Conservation (phyloP, 139 green algal genomes). For the Gonium pectorale region DNA sequence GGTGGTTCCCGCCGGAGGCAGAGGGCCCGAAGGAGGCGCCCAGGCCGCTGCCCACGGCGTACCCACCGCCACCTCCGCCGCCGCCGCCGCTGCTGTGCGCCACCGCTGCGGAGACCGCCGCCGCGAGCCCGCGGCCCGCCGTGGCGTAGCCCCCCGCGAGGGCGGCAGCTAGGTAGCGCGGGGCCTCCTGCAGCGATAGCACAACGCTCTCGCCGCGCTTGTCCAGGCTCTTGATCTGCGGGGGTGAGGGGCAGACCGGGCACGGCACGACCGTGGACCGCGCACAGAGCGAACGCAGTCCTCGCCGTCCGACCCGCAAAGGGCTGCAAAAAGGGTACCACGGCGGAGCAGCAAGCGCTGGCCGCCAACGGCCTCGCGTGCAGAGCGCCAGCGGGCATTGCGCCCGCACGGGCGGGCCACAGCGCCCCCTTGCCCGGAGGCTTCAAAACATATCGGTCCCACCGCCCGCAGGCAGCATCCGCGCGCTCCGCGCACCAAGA, state of each 20-base stretch:
- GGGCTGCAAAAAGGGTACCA: too few relatives aligned
- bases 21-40: neutral
- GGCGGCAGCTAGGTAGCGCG: constrained; percentile 16
- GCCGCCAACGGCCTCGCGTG: too few relatives aligned
- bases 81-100: neutral
- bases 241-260: neutral
- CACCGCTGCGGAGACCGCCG: neutral
- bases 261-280: neutral
- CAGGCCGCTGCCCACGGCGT: too few relatives aligned
- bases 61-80: neutral
- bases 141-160: neutral
- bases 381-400: too few relatives aligned
- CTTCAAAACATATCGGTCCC: too few relatives aligned
- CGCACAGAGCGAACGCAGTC: too few relatives aligned
- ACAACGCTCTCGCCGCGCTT: neutral
- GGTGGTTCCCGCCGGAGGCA: neutral
- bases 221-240: constrained; percentile 36
- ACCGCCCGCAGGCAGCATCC: too few relatives aligned
- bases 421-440: too few relatives aligned
- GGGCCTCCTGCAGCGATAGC: constrained; percentile 15
- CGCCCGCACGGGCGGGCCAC: too few relatives aligned
- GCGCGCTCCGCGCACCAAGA: too few relatives aligned
- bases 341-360: too few relatives aligned
- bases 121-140: neutral
- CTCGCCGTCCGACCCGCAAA: too few relatives aligned